Conservation (phyloP, 2,329 filamentous ascomycete genomes). For the Chalaropsis thielavioides region DNA sequence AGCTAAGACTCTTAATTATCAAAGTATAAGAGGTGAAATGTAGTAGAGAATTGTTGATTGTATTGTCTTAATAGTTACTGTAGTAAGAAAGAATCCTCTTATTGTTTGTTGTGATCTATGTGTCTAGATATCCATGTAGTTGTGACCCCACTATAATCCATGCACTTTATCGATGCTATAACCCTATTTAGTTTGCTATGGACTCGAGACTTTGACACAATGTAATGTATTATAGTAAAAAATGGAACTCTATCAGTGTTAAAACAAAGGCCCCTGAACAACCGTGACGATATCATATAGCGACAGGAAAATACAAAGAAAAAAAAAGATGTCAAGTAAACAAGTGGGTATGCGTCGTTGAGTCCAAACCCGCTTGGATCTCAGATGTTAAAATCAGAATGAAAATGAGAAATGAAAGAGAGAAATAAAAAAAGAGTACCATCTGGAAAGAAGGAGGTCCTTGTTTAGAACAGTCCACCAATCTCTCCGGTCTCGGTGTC, state of each 20-base stretch:
- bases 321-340: background rate
- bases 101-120: too few relatives aligned
- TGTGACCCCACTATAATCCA: too few relatives aligned
- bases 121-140: too few relatives aligned
- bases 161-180: too few relatives aligned
- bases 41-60: too few relatives aligned
- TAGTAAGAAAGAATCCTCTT: too few relatives aligned
- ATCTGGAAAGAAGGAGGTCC: background rate
- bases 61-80: too few relatives aligned
- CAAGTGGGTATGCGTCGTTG: conserved; percentile 13
- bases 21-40: too few relatives aligned
- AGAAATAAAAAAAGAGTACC: background rate
- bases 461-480: conserved; percentile 66
- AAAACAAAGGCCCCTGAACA: background rate
- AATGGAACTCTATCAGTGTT: conserved; percentile 1
- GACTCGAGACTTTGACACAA: too few relatives aligned
- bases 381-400: conserved; percentile 5
- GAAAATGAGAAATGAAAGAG: background rate
- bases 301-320: background rate
- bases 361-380: conserved; percentile 6
- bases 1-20: too few relatives aligned
- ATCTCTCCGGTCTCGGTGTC: conserved; percentile 74
- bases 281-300: background rate
- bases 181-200: too few relatives aligned
- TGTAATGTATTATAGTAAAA: background rate